phyloP scores from a whole-genome alignment of 768 basidiomycete genomes.

The Lentinula lateritia region DNA sequence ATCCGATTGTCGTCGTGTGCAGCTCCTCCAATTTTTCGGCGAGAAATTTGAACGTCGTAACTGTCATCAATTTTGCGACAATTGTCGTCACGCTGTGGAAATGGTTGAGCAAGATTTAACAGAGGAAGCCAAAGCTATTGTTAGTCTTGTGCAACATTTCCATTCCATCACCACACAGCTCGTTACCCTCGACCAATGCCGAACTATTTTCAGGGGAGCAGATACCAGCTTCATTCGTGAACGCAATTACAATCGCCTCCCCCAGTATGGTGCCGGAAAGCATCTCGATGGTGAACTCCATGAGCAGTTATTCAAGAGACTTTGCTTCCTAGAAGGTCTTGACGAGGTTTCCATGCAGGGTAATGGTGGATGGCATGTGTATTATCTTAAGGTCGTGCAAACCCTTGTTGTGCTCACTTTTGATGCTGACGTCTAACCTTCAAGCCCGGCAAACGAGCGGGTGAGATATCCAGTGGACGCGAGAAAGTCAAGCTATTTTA shows the following conservation, averaged over 20 bases:
- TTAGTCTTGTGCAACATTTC: constrained; percentile 52
- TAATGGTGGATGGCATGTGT: constrained; percentile 39
- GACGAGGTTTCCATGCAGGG: constrained; percentile 38
- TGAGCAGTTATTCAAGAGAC: constrained; percentile 60
- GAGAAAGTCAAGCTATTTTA: background rate
- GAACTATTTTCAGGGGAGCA: constrained; percentile 62
- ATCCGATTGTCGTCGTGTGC: constrained; percentile 80
- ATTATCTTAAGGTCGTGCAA: constrained; percentile 45
- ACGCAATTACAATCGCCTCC: constrained; percentile 41
- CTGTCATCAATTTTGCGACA: constrained; percentile 78
- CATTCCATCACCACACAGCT: constrained; percentile 31
- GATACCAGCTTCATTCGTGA: constrained; percentile 39
- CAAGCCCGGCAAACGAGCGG: background rate
- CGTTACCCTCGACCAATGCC: constrained; percentile 56
- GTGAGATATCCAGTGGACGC: background rate
- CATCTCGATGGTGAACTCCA: constrained; percentile 44
- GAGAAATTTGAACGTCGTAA: constrained; percentile 66
- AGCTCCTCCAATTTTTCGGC: constrained; percentile 85
- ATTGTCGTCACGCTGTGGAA: constrained; percentile 55
- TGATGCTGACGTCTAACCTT: background rate
- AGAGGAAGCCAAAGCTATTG: constrained; percentile 43
- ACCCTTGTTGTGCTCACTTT: background rate
- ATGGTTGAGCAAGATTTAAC: constrained; percentile 57
- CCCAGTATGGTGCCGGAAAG: constrained; percentile 51
- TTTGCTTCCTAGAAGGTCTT: constrained; percentile 48